Conservation (phyloP, 345 rosid genomes). For the Gossypium sturtianum region DNA sequence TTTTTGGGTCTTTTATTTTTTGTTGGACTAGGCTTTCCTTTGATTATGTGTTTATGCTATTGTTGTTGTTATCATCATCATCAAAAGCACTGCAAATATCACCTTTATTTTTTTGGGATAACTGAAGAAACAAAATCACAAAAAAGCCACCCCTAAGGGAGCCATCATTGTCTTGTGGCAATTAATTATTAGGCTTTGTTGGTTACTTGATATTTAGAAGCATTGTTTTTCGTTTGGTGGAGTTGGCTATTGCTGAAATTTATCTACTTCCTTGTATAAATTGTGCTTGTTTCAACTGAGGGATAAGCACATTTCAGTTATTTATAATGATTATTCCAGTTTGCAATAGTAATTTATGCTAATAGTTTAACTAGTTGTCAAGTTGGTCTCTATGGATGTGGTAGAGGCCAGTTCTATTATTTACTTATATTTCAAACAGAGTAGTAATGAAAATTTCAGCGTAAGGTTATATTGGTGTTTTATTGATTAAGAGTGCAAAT, state of each 20-base stretch:
- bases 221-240: not conserved
- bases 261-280: not conserved
- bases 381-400: not conserved
- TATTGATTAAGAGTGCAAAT: not conserved
- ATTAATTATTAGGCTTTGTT: not conserved
- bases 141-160: not conserved
- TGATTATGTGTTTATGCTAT: not conserved
- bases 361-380: not conserved
- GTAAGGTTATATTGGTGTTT: not conserved
- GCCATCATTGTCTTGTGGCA: not conserved
- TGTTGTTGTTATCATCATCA: not conserved
- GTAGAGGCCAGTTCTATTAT: not conserved
- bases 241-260: not conserved
- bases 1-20: not conserved
- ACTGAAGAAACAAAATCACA: not conserved
- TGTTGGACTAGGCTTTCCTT: not conserved
- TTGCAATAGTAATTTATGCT: not conserved
- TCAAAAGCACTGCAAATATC: not conserved
- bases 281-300: not conserved
- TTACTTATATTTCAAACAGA: not conserved
- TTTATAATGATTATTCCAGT: not conserved
- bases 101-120: not conserved
- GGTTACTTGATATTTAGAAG: not conserved
- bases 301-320: slow-evolving; percentile 15
- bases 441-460: not conserved